Base-by-base conservation (phyloP, 345 rosid genomes). In the Kernera saxatilis region DNA sequence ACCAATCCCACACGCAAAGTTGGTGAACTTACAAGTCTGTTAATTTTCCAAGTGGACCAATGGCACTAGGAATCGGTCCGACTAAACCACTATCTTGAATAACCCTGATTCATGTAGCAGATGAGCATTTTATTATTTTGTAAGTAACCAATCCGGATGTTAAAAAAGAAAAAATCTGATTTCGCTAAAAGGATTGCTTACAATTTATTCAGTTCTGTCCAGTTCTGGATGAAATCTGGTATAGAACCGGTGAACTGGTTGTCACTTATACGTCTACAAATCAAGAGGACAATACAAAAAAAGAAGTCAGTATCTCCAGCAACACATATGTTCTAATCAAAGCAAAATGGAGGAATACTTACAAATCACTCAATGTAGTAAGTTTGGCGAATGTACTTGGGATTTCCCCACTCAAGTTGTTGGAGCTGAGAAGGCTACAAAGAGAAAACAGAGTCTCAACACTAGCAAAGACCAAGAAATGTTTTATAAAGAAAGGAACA, bases 201-300 rank as follows among this genome's bases (percentile, higher is more conserved):
- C 95, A 89, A 14, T 74, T 27, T 84, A 0, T 0, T 5, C 5
- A 89, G 80, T 7, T 35, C 21, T 52, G 76, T 81, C 92, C 84
- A 86, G 35, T 86, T 89, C 56, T 77, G 71, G 29, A 89, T 81
- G 71, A 83, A 80, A 68, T 74, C 17, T 0, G 95, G 95, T 48
- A 89, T 85, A 12, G 45, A 11, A 8, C 89, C 89, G 0, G 44
- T 81, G 68, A 88, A 86, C 2, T 61, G 56, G 64, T 83, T 86
- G 61, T 86, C 91, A 29, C 84, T 46, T 7, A 86, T 66, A 60
- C 85, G 79, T 13, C 91, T 85, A 61, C 26, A 79, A 18, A 9
- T 13, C 40, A 21, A 55, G 17, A 18, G 10, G 58, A 56, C 5
- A 26, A 30, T 11, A 60, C 7, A 4, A 22, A 14, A 18, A 21